Evolutionary conservation across 163 green algal species (phyloP).

Genomic region (Scenedesmus sp.): DNA sequence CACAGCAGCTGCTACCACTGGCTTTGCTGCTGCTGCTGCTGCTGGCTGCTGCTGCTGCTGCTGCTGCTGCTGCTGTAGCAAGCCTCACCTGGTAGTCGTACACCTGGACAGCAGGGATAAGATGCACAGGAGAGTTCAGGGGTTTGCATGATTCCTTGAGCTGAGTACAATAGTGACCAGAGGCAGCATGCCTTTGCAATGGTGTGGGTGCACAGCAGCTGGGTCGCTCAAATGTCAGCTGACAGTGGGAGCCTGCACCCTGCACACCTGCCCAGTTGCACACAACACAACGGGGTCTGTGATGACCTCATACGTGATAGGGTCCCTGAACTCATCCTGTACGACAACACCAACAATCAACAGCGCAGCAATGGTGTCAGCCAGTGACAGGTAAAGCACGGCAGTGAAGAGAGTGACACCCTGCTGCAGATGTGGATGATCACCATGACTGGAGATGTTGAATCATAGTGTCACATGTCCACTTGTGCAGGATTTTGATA

Average conservation of each 20-base stretch:
- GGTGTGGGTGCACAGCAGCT: neutral
- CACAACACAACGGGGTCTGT: slow-evolving; percentile 69
- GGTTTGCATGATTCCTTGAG: too few relatives aligned
- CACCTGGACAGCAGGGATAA: slow-evolving; percentile 18
- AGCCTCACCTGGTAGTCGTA: slow-evolving; percentile 52
- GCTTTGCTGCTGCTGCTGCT: neutral
- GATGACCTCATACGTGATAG: slow-evolving; percentile 58
- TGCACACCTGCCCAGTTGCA: slow-evolving; percentile 65
- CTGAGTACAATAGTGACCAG: too few relatives aligned
- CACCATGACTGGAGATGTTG: neutral
- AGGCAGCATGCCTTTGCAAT: neutral
- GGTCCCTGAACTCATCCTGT: slow-evolving; percentile 41
- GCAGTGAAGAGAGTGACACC: neutral
- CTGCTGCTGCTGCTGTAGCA: neutral
- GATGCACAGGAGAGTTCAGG: too few relatives aligned
- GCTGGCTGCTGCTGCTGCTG: neutral
- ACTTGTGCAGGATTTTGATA: too few relatives aligned
- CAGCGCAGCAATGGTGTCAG: neutral
- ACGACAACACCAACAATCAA: neutral
- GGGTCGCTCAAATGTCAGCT: neutral
- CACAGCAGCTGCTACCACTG: neutral
- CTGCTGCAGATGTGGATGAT: neutral
- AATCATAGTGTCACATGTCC: too few relatives aligned
- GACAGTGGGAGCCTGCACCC: neutral
- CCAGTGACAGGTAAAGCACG: neutral